A percentile compares a stretch with the other conserved stretches of the same genome.
Conservation (phyloP, 1,284 basidiomycete genomes). For the Pholiota adiposa region DNA sequence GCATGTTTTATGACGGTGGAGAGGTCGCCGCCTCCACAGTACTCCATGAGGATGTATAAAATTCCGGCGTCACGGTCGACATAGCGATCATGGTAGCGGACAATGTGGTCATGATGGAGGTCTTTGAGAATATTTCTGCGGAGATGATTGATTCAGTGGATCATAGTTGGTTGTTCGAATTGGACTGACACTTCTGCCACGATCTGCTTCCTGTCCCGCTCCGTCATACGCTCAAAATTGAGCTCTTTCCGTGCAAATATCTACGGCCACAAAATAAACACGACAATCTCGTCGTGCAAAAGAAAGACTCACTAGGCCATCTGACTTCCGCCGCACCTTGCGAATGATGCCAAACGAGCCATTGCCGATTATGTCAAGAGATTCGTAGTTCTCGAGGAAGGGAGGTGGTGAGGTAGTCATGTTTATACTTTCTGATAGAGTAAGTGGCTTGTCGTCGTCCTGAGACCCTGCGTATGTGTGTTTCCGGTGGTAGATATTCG, state of each 20-base stretch:
- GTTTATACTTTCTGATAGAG: not conserved
- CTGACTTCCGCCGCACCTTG: constrained; percentile 85
- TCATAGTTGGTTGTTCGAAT: not conserved
- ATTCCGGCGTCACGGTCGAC: constrained; percentile 91
- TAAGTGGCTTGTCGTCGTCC: not conserved
- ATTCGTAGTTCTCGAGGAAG: constrained; percentile 80
- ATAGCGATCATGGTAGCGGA: constrained; percentile 89
- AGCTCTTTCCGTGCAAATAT: constrained; percentile 93
- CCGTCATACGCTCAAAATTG: constrained; percentile 94
- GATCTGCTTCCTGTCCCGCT: constrained; percentile 92
- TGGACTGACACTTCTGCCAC: constrained; percentile 92
- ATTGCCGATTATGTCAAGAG: constrained; percentile 91
- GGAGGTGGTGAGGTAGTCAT: constrained; percentile 16
- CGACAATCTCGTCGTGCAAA: not conserved
- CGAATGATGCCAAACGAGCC: constrained; percentile 98
- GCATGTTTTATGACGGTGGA: constrained; percentile 85
- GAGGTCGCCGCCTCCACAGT: constrained; percentile 93
- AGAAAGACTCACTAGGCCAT: constrained; percentile 72
- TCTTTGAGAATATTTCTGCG: constrained; percentile 94
- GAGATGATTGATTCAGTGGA: not conserved
- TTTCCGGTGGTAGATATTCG: not conserved
- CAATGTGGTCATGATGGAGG: constrained; percentile 93
- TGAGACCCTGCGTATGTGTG: not conserved
- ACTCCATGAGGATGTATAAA: constrained; percentile 97
- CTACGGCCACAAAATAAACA: constrained; percentile 38